Base-by-base conservation (phyloP, 495 filamentous ascomycete species). In the Penicillium fimorum region DNA sequence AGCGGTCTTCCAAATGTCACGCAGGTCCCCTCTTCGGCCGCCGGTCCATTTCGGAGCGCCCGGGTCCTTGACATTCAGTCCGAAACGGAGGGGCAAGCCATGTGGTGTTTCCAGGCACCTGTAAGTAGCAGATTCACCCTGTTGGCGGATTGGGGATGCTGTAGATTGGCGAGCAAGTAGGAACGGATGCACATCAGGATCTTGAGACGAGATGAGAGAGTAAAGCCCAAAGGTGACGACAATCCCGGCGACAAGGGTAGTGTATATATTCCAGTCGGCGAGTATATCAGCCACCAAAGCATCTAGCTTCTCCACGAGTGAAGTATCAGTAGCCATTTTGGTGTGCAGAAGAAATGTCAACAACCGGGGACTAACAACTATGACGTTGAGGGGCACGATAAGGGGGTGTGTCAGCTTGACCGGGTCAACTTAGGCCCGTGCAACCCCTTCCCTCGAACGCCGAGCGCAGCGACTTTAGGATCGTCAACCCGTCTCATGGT, bases 131-230 rank as follows among this genome's bases (percentile, higher is more conserved):
- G 90, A 94, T 68, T 96, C 87, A 56, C 91, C 88, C 29, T 87
- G 80, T 53, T 93, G 85, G 59, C 95, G 84, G 29, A 99, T 87
- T 7, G 86, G 83, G 11, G 88, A 86, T 38, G 85, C 76, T 47
- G 86, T 80, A 27, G 90, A 83, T 73, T 97, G 94, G 35, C 94
- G 85, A 48, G 88, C 86, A 38, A 99, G 85, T 22, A 97, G 81
- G 62, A 96, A 84, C 7, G 94, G 95, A 69, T 97, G 93, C 10
- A 87, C 86, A 73, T 97, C 94, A 1, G 95, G 89, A 35, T 96
- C 91, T 40, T 76, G 73, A 8, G 76, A 76, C 48, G 79, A 81
- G 45, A 87, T 67, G 30, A 86, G 67, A 15, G 81, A 84, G 63
- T 89, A 88, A 57, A 83, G 75, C 24, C 92, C 72, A 60, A 87